Percentiles rank a stretch among this genome's conserved stretches.
These are phyloP conservation scores for Puccinia coronata DNA, from an alignment of 1,284 basidiomycete species.

Conservation along the genomic window DNA sequence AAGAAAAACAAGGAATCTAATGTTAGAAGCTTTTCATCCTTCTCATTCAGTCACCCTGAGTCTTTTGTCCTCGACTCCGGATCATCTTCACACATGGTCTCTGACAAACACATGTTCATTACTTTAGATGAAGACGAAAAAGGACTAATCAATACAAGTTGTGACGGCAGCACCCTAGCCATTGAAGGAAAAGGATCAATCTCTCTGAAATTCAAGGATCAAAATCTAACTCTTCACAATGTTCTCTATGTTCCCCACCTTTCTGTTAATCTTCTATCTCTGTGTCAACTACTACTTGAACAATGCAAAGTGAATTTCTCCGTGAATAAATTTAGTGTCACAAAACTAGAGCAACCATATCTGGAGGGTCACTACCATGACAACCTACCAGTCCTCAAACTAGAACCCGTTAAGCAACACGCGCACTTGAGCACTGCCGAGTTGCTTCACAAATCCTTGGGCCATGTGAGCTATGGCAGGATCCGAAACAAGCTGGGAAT, in stretches of 20 bases:
- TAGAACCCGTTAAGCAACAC: not conserved
- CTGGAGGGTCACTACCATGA: not conserved
- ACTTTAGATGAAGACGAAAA: not conserved
- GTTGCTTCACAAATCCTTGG: not conserved
- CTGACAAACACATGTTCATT: not conserved
- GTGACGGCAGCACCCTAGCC: not conserved
- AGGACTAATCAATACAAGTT: not conserved
- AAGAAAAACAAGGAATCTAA: not conserved
- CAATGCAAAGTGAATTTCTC: not conserved
- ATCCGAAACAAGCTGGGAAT: not conserved
- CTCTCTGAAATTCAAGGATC: not conserved
- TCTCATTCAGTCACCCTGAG: not conserved
- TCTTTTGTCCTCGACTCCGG: not conserved
- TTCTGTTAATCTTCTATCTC: not conserved
- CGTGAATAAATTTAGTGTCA: not conserved
- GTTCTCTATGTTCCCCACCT: not conserved
- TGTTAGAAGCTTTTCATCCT: not conserved
- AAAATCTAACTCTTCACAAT: not conserved
- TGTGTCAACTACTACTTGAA: not conserved
- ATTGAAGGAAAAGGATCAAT: constrained; percentile 18
- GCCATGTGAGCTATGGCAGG: not conserved
- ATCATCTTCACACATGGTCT: not conserved
- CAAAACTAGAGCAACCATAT: not conserved
- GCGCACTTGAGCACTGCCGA: not conserved
- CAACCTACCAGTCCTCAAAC: not conserved